These are phyloP conservation scores for Echria macrotheca DNA, from an alignment of 495 filamentous ascomycete species.

Conservation along the genomic window DNA sequence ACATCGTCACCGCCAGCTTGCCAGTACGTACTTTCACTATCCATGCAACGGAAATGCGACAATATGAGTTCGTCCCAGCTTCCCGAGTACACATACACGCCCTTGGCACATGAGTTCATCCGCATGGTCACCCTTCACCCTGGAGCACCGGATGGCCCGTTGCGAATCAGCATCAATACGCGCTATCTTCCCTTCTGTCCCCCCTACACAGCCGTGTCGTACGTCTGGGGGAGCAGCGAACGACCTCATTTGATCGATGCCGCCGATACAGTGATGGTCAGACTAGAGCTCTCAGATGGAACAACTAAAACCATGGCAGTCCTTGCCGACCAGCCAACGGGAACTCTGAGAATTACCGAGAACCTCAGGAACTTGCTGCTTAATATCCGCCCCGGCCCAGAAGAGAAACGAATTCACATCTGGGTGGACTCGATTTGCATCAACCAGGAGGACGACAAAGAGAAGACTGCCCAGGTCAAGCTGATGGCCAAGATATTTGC, in stretches of 20 bases:
- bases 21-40: too few species aligned
- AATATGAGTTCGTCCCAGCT: not conserved
- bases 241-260: not conserved
- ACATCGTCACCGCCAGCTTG: not conserved
- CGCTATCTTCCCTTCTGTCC: not conserved
- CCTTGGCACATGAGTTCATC: not conserved
- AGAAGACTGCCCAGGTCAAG: constrained; percentile 5
- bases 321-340: not conserved
- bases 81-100: not conserved
- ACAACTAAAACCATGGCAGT: not conserved
- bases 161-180: not conserved
- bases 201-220: not conserved
- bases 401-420: not conserved
- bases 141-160: not conserved
- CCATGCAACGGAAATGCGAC: too few species aligned
- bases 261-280: not conserved
- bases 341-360: not conserved
- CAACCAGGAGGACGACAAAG: constrained; percentile 1
- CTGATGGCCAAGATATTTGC: not conserved
- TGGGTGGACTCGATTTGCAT: constrained; percentile 1
- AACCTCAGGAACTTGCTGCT: constrained; percentile 1
- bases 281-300: not conserved
- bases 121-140: not conserved
- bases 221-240: constrained; percentile 1
- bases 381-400: not conserved